Evolutionary conservation across 2,329 filamentous ascomycete genomes (phyloP), one percentile per base, ranked within the genome.

Genomic region (Diaporthe batatas): DNA sequence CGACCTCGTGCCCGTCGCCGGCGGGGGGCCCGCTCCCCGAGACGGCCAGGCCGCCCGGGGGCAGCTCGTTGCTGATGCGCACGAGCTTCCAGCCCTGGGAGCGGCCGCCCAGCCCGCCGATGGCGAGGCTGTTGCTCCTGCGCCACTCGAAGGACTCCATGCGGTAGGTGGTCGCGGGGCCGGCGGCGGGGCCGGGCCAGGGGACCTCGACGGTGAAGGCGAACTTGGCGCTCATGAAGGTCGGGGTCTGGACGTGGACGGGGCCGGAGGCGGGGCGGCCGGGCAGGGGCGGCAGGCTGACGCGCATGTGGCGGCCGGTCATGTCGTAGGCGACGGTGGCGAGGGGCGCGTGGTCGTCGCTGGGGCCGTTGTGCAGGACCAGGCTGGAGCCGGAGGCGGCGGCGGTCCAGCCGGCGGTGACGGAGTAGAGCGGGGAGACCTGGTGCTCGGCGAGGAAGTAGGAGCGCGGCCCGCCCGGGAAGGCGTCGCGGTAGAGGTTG

Each of bases 121-220:
- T 78, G 51, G 81, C 83, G 6, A 74, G 73, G 54, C 82, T 81
- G 44, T 76, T 76, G 72, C 80, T 82, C 73, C 81, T 79, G 3
- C 84, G 82, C 85, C 85, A 87, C 78, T 86, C 82, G 74, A 84
- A 86, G 23, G 74, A 62, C 76, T 86, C 84, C 16, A 18, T 47
- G 23, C 64, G 69, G 29, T 75, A 72, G 29, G 72, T 70, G 16
- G 69, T 54, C n/a, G n/a, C n/a, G n/a, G n/a, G n/a, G 29, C 72
- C n/a, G 71, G 5, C 6, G 69, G 47, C 14, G 29, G 25, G 72
- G 25, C 57, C 67, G 70, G 75, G 76, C 58, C 77, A 72, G 44
- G 79, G 77, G 39, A 83, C 78, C 70, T 83, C 80, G 68, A 84
- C 79, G 49, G 74, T 58, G 72, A 86, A 84, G n/a, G 5, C 29